Base-by-base conservation (phyloP, 345 rosid genomes). In the Gossypium mustelinum region DNA sequence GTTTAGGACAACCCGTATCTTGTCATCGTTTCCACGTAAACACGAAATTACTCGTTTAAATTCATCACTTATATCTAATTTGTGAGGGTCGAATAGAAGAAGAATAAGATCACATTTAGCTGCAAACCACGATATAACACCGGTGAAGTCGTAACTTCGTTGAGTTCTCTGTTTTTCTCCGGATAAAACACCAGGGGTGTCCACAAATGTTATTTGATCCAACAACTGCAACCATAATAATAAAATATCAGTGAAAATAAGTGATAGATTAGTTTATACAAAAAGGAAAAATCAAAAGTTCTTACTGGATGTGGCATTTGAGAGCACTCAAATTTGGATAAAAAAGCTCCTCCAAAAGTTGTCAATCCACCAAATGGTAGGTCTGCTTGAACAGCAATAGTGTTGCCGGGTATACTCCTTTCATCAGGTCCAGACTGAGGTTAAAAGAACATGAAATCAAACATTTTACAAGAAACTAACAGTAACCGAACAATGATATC, bases 271-370 rank as follows among this genome's bases (percentile, higher is more conserved):
- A 25, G 22, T 22, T 11, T 18, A 55, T 47, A n/a, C n/a, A 50
- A 24, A 54, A 45, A 69, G 25, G 17, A 58, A 34, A 12, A 60
- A 73, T 55, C 75, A 11, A 14, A 51, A 25, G 47, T 62, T 57
- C 91, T 90, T 70, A 93, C 96, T 2, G 94, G 92, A 80, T 95
- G 99, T 12, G 97, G 97, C 97, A 93, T 91, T 78, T 93, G 97
- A 61, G 99, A 89, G 63, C 99, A 95, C 77, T 93, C 90, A 52
- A 93, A 93, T 75, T 95, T 91, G 45, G 92, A 95, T 75, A 86
- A 78, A 80, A 95, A 93, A 43, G 99, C 88, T 72, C 94, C 93
- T 74, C 99, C 99, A 82, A 89, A 95, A 57, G 87, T 89, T 67
- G 97, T 87, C 72, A 95, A 77, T 41, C 97, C 98, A 14, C 82